A percentile compares a stretch with the other conserved stretches of the same genome.
Evolutionary conservation across 2,329 filamentous ascomycete species (phyloP).

Genomic region (Graphiopsis chlorocephala): DNA sequence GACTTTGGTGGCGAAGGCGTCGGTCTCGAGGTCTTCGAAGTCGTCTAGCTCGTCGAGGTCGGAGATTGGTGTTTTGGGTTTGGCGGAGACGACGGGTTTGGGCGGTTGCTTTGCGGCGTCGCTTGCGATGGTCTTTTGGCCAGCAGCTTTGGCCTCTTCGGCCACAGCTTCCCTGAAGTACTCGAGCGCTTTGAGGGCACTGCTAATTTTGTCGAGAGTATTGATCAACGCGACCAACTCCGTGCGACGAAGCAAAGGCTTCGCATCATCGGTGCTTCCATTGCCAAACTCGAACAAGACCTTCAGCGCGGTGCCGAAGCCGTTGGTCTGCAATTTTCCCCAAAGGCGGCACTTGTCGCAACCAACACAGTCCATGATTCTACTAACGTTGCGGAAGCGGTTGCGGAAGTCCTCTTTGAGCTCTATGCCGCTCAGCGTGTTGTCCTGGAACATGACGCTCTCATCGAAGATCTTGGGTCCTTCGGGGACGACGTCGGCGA

Average conservation of each 20-base stretch:
- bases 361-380: conserved; percentile 97
- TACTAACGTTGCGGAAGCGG: conserved; percentile 92
- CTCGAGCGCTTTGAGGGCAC: conserved; percentile 71
- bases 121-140: conserved; percentile 17
- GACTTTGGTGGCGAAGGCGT: conserved; percentile 36
- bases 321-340: conserved; percentile 94
- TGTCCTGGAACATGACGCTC: conserved; percentile 77
- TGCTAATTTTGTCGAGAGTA: conserved; percentile 82
- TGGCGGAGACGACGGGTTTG: conserved; percentile 11
- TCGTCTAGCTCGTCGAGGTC: conserved; percentile 31
- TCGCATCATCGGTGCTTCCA: conserved; percentile 52
- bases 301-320: conserved; percentile 92
- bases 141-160: conserved; percentile 19
- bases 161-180: conserved; percentile 61
- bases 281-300: conserved; percentile 91
- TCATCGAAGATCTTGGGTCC: conserved; percentile 84
- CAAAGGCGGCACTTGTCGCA: conserved; percentile 98
- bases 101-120: conserved; percentile 31
- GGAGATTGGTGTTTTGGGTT: conserved; percentile 11
- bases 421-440: conserved; percentile 58
- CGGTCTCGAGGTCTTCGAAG: conserved; percentile 21
- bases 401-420: conserved; percentile 97
- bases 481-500: conserved; percentile 68
- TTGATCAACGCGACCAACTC: conserved; percentile 95
- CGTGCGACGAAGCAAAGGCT: conserved; percentile 75